Conservation (phyloP, 768 basidiomycete species). For the Lentinus brumalis region DNA sequence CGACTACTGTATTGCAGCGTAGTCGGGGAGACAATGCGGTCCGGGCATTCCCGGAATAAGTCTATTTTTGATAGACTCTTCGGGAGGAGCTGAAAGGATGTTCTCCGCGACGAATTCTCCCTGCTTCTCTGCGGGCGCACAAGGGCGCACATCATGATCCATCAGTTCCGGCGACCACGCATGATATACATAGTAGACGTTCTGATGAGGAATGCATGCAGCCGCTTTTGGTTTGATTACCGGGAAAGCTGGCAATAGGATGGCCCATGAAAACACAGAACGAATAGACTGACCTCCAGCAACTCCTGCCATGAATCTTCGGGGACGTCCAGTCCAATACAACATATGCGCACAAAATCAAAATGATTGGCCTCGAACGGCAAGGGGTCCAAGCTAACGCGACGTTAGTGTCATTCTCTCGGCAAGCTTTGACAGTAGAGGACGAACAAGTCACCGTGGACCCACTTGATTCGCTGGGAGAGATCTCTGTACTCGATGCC, state of each 20-base stretch:
- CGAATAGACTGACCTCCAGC: conserved; percentile 50
- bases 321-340: conserved; percentile 68
- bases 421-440: background rate
- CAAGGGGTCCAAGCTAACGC: conserved; percentile 57
- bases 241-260: conserved; percentile 3
- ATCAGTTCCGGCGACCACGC: background rate
- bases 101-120: background rate
- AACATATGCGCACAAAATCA: conserved; percentile 65
- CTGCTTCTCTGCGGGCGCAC: background rate
- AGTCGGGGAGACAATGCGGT: no score
- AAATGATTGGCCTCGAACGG: conserved; percentile 62
- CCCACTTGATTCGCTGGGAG: conserved; percentile 59
- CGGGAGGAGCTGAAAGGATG: background rate
- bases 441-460: conserved; percentile 66
- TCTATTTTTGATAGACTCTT: no score
- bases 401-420: background rate
- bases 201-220: no score
- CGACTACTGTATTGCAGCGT: no score
- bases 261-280: background rate
- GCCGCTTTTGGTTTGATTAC: no score
- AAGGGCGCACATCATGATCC: no score
- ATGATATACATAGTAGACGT: background rate
- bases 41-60: no score
- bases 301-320: conserved; percentile 77
- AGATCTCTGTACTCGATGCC: conserved; percentile 36